phyloP scores from a whole-genome alignment of 345 rosid genomes.

The Euphorbia peplus region DNA sequence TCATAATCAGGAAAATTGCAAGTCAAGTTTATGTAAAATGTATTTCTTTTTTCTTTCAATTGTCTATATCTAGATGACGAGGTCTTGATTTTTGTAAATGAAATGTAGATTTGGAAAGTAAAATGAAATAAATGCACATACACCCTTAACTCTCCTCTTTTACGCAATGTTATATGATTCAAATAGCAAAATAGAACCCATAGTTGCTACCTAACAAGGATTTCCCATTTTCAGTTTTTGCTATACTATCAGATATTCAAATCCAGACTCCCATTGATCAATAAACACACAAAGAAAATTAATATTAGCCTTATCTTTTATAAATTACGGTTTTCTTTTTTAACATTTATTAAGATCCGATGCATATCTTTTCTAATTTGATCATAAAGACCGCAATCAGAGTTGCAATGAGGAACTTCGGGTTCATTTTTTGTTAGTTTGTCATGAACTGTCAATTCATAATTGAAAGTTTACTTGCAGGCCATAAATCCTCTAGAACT shows the following conservation, averaged over 20 bases:
- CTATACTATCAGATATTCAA: neutral
- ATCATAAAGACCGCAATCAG: neutral
- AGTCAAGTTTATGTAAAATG: neutral
- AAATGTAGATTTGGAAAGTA: too few relatives aligned
- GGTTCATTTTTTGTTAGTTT: neutral
- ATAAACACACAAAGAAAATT: too few relatives aligned
- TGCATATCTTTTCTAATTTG: neutral
- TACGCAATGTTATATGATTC: neutral
- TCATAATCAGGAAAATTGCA: too few relatives aligned
- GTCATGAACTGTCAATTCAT: neutral
- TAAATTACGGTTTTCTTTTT: neutral
- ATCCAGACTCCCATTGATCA: too few relatives aligned
- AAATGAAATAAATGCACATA: neutral
- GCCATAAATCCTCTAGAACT: conserved; percentile 92
- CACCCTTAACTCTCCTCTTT: neutral
- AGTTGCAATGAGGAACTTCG: neutral
- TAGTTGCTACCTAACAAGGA: neutral
- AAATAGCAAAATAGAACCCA: too few relatives aligned
- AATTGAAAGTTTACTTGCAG: conserved; percentile 39
- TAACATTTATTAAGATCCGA: neutral
- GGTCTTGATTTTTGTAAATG: neutral
- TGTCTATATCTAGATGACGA: neutral
- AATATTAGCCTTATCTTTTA: neutral
- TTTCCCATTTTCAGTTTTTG: neutral
- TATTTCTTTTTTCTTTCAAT: neutral